Evolutionary conservation across 2,329 filamentous ascomycete species (phyloP), one percentile per base, ranked within the genome.

Genomic region (Colletotrichum viniferum): DNA sequence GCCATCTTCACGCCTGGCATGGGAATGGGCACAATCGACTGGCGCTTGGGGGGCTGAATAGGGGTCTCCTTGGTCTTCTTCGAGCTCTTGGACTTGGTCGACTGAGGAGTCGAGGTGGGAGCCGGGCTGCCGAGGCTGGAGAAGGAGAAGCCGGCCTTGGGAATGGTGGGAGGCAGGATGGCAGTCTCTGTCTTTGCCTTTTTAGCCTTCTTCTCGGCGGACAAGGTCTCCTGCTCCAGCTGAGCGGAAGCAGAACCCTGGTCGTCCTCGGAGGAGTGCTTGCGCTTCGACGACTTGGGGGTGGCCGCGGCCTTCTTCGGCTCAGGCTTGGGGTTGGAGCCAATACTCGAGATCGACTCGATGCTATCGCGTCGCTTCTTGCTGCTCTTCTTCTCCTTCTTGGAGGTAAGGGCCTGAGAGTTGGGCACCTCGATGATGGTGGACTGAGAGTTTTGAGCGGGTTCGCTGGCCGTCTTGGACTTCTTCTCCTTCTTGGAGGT

Each of bases 131-230:
- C 77, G 18, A 77, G 34, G 12, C 66, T 73, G 6, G 79, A 73
- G 55, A 78, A 75, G 7, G 78, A 78, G 60, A 38, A 78, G 38
- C 75, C 61, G 12, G 77, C 74, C 16, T 69, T 78, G 36, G 82
- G 83, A 4, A 85, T 61, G 4, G 75, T 77, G 3, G 84, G 84
- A 24, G 84, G 80, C 9, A 79, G 79, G 3, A 85, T 76, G 8
- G 82, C 81, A 7, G 83, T 84, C 62, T 82, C 78, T 6, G 82
- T 80, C 56, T 77, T 78, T 48, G 81, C 83, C 78, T 84, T 85
- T 73, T 84, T 85, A 78, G 85, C 83, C 80, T 86, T 85, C 26
- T 84, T 82, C n/a, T 81, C 79, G 5, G 83, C 82, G 9, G 82
- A 82, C 55, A 80, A 78, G 69, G 76, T 81, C 77, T 86, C 83